phyloP scores from a whole-genome alignment of 2,329 filamentous ascomycete genomes.

The Neospermospora avenae region DNA sequence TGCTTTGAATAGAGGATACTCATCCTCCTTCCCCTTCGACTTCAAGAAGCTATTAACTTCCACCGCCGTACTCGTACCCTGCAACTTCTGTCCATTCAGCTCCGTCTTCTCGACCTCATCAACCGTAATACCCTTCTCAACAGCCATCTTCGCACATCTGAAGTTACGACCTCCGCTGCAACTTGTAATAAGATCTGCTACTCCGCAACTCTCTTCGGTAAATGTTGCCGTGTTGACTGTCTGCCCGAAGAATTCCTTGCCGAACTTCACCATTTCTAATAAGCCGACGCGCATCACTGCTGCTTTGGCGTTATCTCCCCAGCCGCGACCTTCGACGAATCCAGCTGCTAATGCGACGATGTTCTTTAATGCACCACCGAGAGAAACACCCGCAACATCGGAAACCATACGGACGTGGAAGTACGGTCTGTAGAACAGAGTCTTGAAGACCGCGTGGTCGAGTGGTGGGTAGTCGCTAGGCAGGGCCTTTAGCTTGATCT shows the following conservation, averaged over 20 bases:
- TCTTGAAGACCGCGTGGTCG: constrained; percentile 77
- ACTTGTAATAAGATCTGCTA: constrained; percentile 92
- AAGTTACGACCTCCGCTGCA: constrained; percentile 93
- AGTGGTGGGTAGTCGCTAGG: constrained; percentile 82
- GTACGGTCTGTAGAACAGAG: constrained; percentile 91
- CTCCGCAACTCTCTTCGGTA: constrained; percentile 93
- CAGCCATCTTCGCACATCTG: constrained; percentile 84
- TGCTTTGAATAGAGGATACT: constrained; percentile 91
- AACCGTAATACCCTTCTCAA: constrained; percentile 75
- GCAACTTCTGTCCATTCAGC: constrained; percentile 94
- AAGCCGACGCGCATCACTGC: constrained; percentile 96
- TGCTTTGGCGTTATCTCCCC: constrained; percentile 99
- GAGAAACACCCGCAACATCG: constrained; percentile 94
- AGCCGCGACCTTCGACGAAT: constrained; percentile 91
- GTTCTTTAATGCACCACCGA: constrained; percentile 95
- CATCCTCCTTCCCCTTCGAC: constrained; percentile 69
- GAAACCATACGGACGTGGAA: constrained; percentile 94
- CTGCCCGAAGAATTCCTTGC: constrained; percentile 85
- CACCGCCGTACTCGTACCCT: constrained; percentile 86
- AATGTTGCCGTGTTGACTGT: constrained; percentile 81
- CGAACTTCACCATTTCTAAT: constrained; percentile 95
- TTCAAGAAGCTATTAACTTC: constrained; percentile 91
- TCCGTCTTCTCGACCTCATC: constrained; percentile 85
- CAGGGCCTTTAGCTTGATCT: constrained; percentile 69
- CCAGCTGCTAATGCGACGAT: constrained; percentile 91